These are phyloP conservation scores for Cadophora luteo-olivacea DNA, from an alignment of 2,329 filamentous ascomycete species.

Conservation along the genomic window DNA sequence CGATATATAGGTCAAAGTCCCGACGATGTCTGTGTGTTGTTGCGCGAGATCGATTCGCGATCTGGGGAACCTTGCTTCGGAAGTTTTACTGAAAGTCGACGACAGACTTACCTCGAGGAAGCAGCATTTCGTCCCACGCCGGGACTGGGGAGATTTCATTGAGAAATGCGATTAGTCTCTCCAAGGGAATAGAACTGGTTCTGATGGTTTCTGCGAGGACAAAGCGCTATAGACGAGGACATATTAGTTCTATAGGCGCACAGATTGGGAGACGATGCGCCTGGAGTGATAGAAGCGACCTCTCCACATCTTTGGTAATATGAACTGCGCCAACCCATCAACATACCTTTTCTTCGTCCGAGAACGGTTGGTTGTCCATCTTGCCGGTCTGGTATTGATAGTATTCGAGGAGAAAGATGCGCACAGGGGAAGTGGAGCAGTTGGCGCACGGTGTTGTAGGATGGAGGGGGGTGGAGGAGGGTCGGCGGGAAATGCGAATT, in stretches of 20 bases:
- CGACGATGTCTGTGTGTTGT: conserved; percentile 32
- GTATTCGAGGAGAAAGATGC: conserved; percentile 4
- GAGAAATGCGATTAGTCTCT: conserved; percentile 51
- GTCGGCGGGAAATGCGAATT: conserved; percentile 33
- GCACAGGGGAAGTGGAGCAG: conserved; percentile 17
- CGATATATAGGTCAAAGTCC: conserved; percentile 23
- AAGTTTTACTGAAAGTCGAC: conserved; percentile 27
- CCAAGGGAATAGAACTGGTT: conserved; percentile 50
- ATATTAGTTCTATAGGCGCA: conserved; percentile 38
- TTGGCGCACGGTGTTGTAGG: conserved; percentile 27
- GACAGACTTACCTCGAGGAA: conserved; percentile 53
- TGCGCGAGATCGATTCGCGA: conserved; percentile 24
- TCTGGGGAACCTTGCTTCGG: conserved; percentile 30
- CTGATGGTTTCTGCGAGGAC: conserved; percentile 60
- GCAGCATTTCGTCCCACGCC: conserved; percentile 55
- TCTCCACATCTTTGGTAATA: conserved; percentile 5
- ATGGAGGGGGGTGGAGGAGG: conserved; percentile 31
- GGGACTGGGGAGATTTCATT: conserved; percentile 51
- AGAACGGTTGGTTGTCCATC: conserved; percentile 40
- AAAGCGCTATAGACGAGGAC: conserved; percentile 43
- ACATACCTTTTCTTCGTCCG: conserved; percentile 45
- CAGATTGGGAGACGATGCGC: conserved; percentile 28
- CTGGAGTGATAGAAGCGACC: conserved; percentile 30
- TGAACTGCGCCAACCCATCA: neutral
- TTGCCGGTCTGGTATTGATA: conserved; percentile 16